Evolutionary conservation across 257 asterid species (phyloP), one percentile per base, ranked within the genome.

Genomic region (Lavandula angustifolia): DNA sequence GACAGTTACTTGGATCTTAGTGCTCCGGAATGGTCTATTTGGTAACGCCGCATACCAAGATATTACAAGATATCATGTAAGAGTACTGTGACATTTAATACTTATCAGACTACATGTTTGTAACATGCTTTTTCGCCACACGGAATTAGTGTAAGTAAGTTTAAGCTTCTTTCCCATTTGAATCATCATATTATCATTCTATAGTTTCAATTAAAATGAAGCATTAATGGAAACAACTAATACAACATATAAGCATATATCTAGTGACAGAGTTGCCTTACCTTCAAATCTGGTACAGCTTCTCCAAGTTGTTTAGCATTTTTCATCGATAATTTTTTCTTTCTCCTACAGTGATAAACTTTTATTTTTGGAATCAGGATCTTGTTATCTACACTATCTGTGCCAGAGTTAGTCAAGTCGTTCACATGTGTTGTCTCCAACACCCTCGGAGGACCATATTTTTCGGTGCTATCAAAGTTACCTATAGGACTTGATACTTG

Each of bases 261-360:
- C 18, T 16, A n/a, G 31, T n/a, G 33, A 67, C 56, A 59, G 29
- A 59, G 38, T 5, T 72, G 41, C 51, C 43, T 68, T 69, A 75
- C 87, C 81, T 71, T 67, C 69, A 54, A 10, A 34, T 63, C 62
- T 13, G 49, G 52, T 42, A 43, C 61, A 32, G 66, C 54, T 46
- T 44, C 57, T 51, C 50, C 27, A 56, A 59, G 75, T 66, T 41
- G 37, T 47, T 46, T 32, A 50, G 33, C 69, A 27, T 48, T 32
- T 70, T 31, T 72, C 44, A 63, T 32, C 16, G 76, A 42, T 11
- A 68, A 47, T 10, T 60, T 5, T 42, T 46, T 81, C 78, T 70
- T 77, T 74, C 76, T 74, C 67, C 67, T 67, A 31, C 72, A 74
- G 75, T 50, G 64, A 73, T 72, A 75, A 44, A 75, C 78, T 54